Evolutionary conservation across 441 rosid genomes (phyloP).

Genomic region (Erodium texanum): DNA sequence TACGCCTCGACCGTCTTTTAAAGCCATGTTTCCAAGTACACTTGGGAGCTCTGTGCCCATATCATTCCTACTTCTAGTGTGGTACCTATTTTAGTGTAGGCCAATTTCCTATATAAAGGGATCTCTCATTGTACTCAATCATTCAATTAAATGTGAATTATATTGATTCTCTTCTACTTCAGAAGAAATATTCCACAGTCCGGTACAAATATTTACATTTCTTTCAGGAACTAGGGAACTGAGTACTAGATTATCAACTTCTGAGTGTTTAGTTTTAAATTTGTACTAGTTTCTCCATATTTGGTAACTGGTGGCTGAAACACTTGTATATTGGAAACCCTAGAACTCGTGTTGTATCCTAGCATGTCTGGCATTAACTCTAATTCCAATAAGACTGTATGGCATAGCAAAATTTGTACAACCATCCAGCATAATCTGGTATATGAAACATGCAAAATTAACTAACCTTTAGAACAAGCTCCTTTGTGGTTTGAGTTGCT

Average conservation of each 20-base stretch:
- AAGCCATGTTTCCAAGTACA: neutral
- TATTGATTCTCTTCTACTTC: neutral
- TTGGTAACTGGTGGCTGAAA: slow-evolving; percentile 3
- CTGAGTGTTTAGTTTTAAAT: neutral
- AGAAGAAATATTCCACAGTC: no score
- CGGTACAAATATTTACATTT: neutral
- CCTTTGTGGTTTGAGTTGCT: slow-evolving; percentile 97
- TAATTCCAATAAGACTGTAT: neutral
- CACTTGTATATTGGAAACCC: neutral
- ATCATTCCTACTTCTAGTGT: neutral
- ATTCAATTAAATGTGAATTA: no score
- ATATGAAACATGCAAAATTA: neutral
- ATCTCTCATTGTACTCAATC: no score
- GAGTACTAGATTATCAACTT: neutral
- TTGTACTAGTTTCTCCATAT: neutral
- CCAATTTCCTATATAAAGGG: neutral
- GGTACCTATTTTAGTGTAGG: neutral
- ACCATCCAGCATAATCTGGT: neutral
- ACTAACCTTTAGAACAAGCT: slow-evolving; percentile 85
- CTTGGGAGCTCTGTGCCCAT: neutral
- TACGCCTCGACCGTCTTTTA: no score
- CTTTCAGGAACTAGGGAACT: neutral
- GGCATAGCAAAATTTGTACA: neutral
- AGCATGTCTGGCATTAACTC: neutral
- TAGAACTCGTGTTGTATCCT: neutral